Percentiles rank a stretch among this genome's conserved stretches.
Evolutionary conservation across 148 eudicot genomes (phyloP).

Genomic region (Pharnaceum exiguum): DNA sequence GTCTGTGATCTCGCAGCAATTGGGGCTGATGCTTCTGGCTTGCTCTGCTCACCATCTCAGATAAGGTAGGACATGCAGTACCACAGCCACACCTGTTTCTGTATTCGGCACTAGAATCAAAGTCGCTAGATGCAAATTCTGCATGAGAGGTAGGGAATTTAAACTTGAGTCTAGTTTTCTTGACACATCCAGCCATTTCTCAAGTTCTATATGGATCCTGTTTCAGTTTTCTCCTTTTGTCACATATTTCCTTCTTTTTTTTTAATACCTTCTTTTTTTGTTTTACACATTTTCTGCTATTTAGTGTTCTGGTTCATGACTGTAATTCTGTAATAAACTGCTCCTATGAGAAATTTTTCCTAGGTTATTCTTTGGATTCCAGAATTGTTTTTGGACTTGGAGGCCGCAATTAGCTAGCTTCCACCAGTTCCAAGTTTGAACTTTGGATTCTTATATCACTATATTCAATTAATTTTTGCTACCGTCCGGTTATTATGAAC

Average conservation of each 20-base stretch:
- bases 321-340: slow-evolving; percentile 24
- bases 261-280: slow-evolving; percentile 2
- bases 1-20: slow-evolving; percentile 83
- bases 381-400: slow-evolving; percentile 3
- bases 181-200: slow-evolving; percentile 8
- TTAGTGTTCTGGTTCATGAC: slow-evolving; percentile 12
- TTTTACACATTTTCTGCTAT: background rate
- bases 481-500: too few relatives aligned
- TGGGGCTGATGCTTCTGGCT: slow-evolving; percentile 94
- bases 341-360: slow-evolving; percentile 9
- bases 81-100: background rate
- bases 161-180: slow-evolving; percentile 17
- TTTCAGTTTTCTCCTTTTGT: background rate
- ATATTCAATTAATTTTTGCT: too few relatives aligned
- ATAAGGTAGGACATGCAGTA: slow-evolving; percentile 22
- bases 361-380: slow-evolving; percentile 24
- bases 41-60: slow-evolving; percentile 86
- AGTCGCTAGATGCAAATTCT: slow-evolving; percentile 13
- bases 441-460: slow-evolving; percentile 1
- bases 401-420: slow-evolving; percentile 11
- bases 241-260: background rate
- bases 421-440: slow-evolving; percentile 4
- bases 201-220: background rate
- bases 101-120: background rate
- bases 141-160: slow-evolving; percentile 11